These are phyloP conservation scores for Jackrogersella multiformis DNA, from an alignment of 495 filamentous ascomycete genomes.

Conservation along the genomic window DNA sequence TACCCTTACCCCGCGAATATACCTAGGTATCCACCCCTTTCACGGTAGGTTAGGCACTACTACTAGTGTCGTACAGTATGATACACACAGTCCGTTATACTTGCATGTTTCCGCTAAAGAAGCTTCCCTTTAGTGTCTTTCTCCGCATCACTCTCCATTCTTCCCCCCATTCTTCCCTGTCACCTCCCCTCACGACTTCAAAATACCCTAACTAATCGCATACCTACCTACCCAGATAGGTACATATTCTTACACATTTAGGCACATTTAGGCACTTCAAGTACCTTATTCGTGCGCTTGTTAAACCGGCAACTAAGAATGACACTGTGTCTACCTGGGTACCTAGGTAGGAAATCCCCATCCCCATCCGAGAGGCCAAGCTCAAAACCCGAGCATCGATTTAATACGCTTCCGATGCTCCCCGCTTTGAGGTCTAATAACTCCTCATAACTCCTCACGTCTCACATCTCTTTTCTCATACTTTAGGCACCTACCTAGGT, in stretches of 20 bases:
- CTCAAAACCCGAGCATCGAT: constrained; percentile 7
- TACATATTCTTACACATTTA: background rate
- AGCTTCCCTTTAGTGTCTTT: constrained; percentile 8
- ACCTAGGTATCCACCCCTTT: background rate
- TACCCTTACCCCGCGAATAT: constrained; percentile 2
- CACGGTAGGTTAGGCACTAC: too few species aligned
- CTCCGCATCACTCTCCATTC: background rate
- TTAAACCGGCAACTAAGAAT: too few species aligned
- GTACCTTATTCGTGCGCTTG: too few species aligned
- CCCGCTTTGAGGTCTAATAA: constrained; percentile 20
- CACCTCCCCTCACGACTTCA: background rate
- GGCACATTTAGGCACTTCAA: background rate
- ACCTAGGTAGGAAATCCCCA: background rate
- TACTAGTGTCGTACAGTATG: constrained; percentile 8
- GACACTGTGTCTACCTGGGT: background rate
- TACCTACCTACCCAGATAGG: background rate
- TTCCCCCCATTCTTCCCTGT: background rate
- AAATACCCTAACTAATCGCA: background rate
- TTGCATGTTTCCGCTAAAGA: constrained; percentile 1
- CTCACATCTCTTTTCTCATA: background rate
- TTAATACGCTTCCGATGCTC: constrained; percentile 30
- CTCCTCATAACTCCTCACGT: constrained; percentile 25
- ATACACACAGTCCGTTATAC: background rate
- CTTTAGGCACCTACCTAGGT: background rate
- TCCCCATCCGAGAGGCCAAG: background rate